phyloP scores from a whole-genome alignment of 1,139 yeast genomes.

The Nakaseomyces sp. region DNA sequence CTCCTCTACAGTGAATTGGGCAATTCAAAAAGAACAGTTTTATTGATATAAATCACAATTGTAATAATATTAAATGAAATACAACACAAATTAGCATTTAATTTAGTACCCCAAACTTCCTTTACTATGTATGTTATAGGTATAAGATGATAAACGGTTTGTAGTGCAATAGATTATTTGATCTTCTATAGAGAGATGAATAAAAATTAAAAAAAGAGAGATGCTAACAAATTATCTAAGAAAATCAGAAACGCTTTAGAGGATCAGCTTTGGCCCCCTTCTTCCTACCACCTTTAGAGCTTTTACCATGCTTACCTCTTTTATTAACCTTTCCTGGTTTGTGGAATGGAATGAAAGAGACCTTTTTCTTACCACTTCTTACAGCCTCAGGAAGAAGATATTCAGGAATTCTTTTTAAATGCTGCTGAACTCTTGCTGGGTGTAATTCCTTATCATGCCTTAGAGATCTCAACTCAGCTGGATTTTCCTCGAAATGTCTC shows the following conservation, averaged over 20 bases:
- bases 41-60: not conserved
- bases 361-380: slow-evolving; percentile 46
- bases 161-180: not conserved
- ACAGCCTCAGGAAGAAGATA: slow-evolving; percentile 81
- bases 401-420: slow-evolving; percentile 86
- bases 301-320: slow-evolving; percentile 34
- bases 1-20: slow-evolving; percentile 30
- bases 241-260: slow-evolving; percentile 46
- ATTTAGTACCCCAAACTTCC: too few relatives aligned
- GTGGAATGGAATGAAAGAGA: slow-evolving; percentile 73
- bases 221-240: slow-evolving; percentile 8
- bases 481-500: slow-evolving; percentile 94
- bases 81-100: too few relatives aligned
- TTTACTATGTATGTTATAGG: too few relatives aligned
- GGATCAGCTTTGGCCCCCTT: slow-evolving; percentile 49
- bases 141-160: too few relatives aligned
- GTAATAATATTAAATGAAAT: not conserved
- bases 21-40: not conserved
- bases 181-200: not conserved
- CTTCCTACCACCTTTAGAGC: slow-evolving; percentile 12
- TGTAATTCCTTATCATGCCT: slow-evolving; percentile 89
- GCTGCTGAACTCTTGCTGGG: slow-evolving; percentile 72
- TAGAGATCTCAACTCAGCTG: slow-evolving; percentile 82
- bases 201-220: not conserved
- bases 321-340: slow-evolving; percentile 45